Base-by-base conservation (phyloP, 1,284 basidiomycete genomes). In the Austropuccinia psidii region DNA sequence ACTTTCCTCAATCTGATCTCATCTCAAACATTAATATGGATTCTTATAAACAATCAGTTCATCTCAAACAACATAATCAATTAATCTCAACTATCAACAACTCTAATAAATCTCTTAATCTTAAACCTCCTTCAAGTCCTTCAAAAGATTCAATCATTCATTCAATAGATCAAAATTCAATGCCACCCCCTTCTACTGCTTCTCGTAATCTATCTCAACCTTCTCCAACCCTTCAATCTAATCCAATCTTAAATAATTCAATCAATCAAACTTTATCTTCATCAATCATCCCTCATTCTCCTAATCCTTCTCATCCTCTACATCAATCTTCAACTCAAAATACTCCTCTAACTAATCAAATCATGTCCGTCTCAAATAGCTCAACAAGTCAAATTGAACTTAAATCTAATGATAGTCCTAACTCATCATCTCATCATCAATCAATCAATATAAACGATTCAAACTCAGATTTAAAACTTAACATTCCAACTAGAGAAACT, bases 11-110 rank as follows among this genome's bases (percentile, higher is more conserved):
- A 11, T 21, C 39, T 37, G 45, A 33, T 24, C 31, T 65, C 68
- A 52, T 37, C 57, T 29, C 41, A 31, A 58, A 58, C 27, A 60
- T 61, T 55, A 61, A 24, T 43, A 37, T 61, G 21, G 68, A 72
- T 37, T 55, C 68, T 41, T 72, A 72, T 29, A 72, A 72, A 21
- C 68, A 72, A 50, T 61, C 68, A 13, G 50, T 72, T 15, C 68
- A 72, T 27, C 55, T 57, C 19, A 65, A 65, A 21, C 54, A 57
- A 19, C 68, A 72, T 37, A 58, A 33, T 31, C 68, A 72, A 72
- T 55, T 35, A 31, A 72, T 72, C 24, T n/a, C 29, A 11, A 49
- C 41, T 21, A 31, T 41, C 27, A 29, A 37, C 17, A 31, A 31
- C 41, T 5, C 68, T 19, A 72, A 72, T 31, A 58, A 47, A 4